Conservation (phyloP, 805 yeast species). For the Geotrichum ghanense region DNA sequence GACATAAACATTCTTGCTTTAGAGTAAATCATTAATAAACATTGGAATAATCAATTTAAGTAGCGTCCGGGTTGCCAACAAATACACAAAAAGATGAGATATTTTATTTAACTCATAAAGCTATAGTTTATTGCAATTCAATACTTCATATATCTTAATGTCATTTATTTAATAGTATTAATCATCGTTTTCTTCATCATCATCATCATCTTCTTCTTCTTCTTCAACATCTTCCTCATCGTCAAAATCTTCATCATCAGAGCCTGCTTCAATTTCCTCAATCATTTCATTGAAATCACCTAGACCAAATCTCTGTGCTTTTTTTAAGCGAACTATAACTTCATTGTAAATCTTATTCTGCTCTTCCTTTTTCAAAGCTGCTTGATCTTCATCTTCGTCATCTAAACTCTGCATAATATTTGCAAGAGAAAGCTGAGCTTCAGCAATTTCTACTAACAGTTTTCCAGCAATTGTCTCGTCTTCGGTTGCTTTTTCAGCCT, state of each 20-base stretch:
- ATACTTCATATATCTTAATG: no score
- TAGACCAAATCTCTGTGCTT: conserved; percentile 38
- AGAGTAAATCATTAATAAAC: no score
- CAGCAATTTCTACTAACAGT: conserved; percentile 76
- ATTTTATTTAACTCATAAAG: no score
- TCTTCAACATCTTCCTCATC: neutral
- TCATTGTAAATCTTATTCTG: conserved; percentile 55
- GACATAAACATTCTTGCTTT: no score
- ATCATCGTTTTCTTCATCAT: neutral
- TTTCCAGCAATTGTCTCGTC: conserved; percentile 34
- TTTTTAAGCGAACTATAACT: conserved; percentile 58
- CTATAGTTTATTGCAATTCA: no score
- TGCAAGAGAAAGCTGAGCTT: conserved; percentile 70
- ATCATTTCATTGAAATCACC: conserved; percentile 27
- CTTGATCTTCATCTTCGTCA: neutral
- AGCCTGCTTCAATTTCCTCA: conserved; percentile 20
- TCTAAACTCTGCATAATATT: conserved; percentile 44
- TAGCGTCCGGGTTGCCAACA: no score
- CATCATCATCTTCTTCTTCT: neutral
- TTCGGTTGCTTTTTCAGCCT: conserved; percentile 57
- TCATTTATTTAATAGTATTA: neutral
- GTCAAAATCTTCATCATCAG: neutral
- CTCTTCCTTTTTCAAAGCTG: conserved; percentile 37
- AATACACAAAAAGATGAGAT: no score
- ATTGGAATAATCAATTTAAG: no score